Conservation (phyloP, 164 flowering plant genomes). For the Sedum album region DNA sequence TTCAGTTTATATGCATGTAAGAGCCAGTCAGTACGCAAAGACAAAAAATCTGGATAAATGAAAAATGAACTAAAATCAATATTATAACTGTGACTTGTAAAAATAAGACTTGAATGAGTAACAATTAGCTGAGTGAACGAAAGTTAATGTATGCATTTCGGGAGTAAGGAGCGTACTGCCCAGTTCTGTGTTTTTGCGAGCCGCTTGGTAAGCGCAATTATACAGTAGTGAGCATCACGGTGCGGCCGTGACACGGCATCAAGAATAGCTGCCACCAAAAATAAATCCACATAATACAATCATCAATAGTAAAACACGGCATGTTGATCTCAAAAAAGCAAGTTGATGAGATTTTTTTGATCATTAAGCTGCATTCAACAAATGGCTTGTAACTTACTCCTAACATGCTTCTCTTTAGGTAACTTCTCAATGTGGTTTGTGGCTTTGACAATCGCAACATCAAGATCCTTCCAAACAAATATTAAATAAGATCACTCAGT, state of each 20-base stretch:
- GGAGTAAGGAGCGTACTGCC: conserved; percentile 30
- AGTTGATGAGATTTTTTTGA: no score
- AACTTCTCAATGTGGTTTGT: conserved; percentile 48
- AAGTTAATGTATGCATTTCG: background rate
- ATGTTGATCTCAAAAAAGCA: background rate
- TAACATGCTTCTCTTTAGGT: conserved; percentile 55
- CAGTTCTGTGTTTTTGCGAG: conserved; percentile 42
- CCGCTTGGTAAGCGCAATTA: conserved; percentile 39
- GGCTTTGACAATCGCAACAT: conserved; percentile 55
- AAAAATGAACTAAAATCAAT: no score
- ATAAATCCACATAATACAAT: background rate
- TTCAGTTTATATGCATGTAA: no score
- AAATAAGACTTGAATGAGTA: background rate
- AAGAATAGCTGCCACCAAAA: conserved; percentile 34
- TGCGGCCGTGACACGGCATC: conserved; percentile 33
- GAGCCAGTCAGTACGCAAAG: no score
- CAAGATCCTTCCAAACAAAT: conserved; percentile 32
- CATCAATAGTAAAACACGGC: background rate
- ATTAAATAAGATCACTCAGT: background rate
- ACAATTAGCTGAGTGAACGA: background rate
- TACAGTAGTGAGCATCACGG: conserved; percentile 44
- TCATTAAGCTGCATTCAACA: no score
- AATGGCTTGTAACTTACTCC: conserved; percentile 29
- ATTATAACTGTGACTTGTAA: background rate
- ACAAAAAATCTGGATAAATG: no score